Conservation (phyloP, 305 asterid genomes). For the Solanum hybrid region DNA sequence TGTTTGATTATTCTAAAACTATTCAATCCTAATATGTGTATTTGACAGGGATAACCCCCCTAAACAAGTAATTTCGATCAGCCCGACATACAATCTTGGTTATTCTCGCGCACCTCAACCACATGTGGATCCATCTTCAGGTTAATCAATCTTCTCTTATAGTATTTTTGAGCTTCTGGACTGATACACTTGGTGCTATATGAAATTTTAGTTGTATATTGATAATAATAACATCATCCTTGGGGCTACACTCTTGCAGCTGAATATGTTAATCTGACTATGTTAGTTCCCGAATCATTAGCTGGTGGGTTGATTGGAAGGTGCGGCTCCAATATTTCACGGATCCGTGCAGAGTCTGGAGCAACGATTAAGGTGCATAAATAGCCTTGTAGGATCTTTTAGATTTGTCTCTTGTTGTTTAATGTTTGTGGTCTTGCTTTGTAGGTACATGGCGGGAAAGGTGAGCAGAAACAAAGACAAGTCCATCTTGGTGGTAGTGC, state of each 20-base stretch:
- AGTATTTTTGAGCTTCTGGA: constrained; percentile 6
- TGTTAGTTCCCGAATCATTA: constrained; percentile 77
- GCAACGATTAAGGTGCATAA: constrained; percentile 69
- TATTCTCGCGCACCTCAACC: constrained; percentile 44
- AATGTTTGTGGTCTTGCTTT: background rate
- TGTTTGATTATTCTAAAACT: background rate
- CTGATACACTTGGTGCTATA: constrained; percentile 21
- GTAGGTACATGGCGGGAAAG: constrained; percentile 82
- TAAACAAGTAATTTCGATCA: constrained; percentile 76
- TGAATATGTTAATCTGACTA: constrained; percentile 64
- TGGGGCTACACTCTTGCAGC: constrained; percentile 56
- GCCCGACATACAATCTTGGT: constrained; percentile 47
- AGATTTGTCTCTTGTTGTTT: background rate
- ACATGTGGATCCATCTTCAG: constrained; percentile 61
- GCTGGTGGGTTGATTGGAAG: constrained; percentile 96
- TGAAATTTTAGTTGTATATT: constrained; percentile 17
- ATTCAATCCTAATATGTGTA: background rate
- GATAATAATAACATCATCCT: constrained; percentile 29
- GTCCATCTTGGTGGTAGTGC: constrained; percentile 75
- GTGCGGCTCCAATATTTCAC: constrained; percentile 82
- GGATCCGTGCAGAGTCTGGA: constrained; percentile 88
- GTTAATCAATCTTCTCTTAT: constrained; percentile 29
- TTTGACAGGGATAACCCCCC: constrained; percentile 74
- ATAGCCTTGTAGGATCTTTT: background rate
- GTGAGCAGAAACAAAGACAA: constrained; percentile 83